Evolutionary conservation across 352 stramenopile species (phyloP).

Genomic region (Peronospora farinosa): DNA sequence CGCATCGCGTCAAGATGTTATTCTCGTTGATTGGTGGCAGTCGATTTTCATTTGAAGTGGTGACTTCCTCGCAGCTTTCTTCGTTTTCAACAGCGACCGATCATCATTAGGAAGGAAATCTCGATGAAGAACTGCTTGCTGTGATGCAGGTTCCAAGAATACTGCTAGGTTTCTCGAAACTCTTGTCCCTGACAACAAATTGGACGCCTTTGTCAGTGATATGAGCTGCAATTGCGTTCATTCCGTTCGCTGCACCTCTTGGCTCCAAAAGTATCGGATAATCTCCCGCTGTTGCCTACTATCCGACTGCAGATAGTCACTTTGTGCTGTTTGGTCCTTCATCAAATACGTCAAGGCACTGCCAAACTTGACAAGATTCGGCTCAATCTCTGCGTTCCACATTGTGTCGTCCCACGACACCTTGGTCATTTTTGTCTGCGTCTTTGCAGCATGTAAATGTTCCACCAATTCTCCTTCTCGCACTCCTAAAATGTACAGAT

Average conservation of each 20-base stretch:
- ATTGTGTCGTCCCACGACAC: constrained; percentile 58
- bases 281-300: constrained; percentile 53
- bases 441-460: constrained; percentile 51
- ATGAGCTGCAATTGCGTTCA: background rate
- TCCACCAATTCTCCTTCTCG: constrained; percentile 76
- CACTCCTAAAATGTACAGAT: constrained; percentile 67
- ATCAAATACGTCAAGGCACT: constrained; percentile 72
- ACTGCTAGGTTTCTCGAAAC: no score
- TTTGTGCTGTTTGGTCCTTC: constrained; percentile 47
- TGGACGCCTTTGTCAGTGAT: no score
- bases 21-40: no score
- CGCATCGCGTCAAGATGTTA: no score
- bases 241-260: constrained; percentile 18
- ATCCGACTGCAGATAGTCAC: constrained; percentile 42
- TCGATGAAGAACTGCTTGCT: no score
- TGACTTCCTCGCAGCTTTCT: no score
- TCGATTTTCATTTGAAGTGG: no score
- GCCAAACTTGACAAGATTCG: constrained; percentile 62
- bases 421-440: constrained; percentile 61
- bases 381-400: constrained; percentile 62
- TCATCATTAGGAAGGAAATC: no score
- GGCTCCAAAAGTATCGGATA: constrained; percentile 64
- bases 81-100: no score
- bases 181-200: no score
- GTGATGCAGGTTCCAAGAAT: no score